These are phyloP conservation scores for Diaporthe velutina DNA, from an alignment of 2,329 filamentous ascomycete genomes.

Conservation along the genomic window DNA sequence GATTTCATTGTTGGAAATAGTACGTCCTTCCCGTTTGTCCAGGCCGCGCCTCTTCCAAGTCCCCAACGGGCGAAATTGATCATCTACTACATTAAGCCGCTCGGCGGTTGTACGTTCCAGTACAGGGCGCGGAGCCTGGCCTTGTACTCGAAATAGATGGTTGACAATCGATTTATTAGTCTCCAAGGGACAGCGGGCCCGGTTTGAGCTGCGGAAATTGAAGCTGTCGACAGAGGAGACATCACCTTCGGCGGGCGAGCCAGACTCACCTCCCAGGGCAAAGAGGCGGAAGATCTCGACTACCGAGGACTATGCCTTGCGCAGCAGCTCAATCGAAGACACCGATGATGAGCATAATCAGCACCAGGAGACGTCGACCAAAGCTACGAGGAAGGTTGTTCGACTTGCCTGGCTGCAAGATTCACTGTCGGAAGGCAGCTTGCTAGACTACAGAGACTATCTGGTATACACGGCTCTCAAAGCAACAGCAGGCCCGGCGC, in stretches of 20 bases:
- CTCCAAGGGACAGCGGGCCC: slow-evolving; percentile 75
- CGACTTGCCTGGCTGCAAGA: slow-evolving; percentile 71
- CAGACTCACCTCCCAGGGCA: slow-evolving; percentile 42
- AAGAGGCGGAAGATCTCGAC: slow-evolving; percentile 44
- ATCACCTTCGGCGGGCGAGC: slow-evolving; percentile 33
- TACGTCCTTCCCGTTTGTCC: background rate
- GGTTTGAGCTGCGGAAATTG: slow-evolving; percentile 80
- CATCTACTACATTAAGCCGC: background rate
- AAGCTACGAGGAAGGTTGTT: slow-evolving; percentile 61
- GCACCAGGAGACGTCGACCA: background rate
- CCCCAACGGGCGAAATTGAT: background rate
- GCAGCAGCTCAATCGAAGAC: slow-evolving; percentile 43
- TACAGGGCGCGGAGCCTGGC: too few species aligned
- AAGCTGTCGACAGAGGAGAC: slow-evolving; percentile 71
- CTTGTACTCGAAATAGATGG: background rate
- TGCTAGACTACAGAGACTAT: slow-evolving; percentile 65
- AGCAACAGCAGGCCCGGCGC: slow-evolving; percentile 42
- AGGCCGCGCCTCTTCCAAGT: background rate
- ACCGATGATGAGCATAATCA: slow-evolving; percentile 44
- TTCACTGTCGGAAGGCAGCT: slow-evolving; percentile 57
- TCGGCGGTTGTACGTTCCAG: background rate
- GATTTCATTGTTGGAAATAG: slow-evolving; percentile 79
- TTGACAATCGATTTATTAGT: slow-evolving; percentile 51
- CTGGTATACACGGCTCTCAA: slow-evolving; percentile 64
- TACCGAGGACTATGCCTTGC: slow-evolving; percentile 33